These are phyloP conservation scores for Alternaria dauci DNA, from an alignment of 2,329 filamentous ascomycete genomes.

Conservation along the genomic window DNA sequence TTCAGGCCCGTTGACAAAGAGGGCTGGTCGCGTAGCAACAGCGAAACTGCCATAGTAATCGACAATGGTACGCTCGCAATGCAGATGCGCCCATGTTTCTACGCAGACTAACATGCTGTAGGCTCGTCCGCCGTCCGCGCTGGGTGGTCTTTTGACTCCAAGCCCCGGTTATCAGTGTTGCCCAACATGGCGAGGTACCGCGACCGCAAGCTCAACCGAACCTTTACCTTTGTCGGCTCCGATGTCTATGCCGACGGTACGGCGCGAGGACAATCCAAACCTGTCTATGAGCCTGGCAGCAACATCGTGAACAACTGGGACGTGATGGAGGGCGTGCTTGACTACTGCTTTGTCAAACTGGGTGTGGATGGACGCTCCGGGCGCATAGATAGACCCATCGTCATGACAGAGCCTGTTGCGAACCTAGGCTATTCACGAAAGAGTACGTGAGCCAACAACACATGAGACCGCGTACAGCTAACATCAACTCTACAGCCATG, in stretches of 20 bases:
- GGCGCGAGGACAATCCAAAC: constrained; percentile 86
- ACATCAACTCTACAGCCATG: constrained; percentile 71
- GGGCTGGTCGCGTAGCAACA: constrained; percentile 72
- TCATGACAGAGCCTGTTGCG: constrained; percentile 95
- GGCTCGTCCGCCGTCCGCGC: constrained; percentile 89
- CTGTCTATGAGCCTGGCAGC: constrained; percentile 88
- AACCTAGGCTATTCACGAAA: constrained; percentile 89
- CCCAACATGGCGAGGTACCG: constrained; percentile 95
- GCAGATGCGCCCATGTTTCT: constrained; percentile 4
- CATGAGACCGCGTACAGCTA: constrained; percentile 18
- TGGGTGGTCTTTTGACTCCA: constrained; percentile 91
- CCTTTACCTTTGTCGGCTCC: constrained; percentile 88
- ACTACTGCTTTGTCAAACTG: constrained; percentile 94
- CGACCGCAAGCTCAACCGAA: constrained; percentile 91
- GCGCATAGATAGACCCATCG: constrained; percentile 81
- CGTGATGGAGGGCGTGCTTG: constrained; percentile 91
- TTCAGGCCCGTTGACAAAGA: constrained; percentile 67
- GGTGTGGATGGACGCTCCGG: constrained; percentile 81
- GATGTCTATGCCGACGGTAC: constrained; percentile 97
- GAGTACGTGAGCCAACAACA: constrained; percentile 65
- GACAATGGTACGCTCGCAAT: constrained; percentile 78
- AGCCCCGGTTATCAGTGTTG: constrained; percentile 80
- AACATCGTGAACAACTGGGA: constrained; percentile 98
- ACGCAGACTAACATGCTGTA: constrained; percentile 51
- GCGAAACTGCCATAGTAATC: constrained; percentile 83